Percentiles rank a stretch among this genome's conserved stretches.
Conservation (phyloP, 1,139 yeast species). For the Blastobotrys aristatus region DNA sequence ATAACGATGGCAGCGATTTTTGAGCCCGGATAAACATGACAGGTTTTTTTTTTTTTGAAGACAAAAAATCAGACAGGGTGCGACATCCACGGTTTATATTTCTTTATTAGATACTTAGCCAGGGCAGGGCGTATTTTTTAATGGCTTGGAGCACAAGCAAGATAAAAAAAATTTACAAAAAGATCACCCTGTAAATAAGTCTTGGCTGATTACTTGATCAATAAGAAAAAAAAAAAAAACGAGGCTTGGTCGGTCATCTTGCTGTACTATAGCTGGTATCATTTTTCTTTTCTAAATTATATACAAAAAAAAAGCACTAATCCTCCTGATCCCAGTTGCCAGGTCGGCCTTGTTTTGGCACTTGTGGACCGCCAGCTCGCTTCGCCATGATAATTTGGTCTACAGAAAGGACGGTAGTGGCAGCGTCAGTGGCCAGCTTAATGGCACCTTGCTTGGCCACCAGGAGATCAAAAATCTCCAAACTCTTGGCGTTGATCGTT, state of each 20-base stretch:
- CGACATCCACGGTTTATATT: no score
- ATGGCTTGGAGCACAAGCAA: no score
- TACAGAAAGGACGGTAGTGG: constrained; percentile 80
- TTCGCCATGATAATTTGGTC: constrained; percentile 93
- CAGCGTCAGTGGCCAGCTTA: constrained; percentile 92
- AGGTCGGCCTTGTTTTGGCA: constrained; percentile 72
- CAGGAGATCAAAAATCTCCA: constrained; percentile 72
- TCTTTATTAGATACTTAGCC: no score
- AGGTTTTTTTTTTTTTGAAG: neutral
- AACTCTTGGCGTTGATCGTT: constrained; percentile 61
- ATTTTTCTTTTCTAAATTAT: neutral
- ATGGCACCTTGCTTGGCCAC: constrained; percentile 83
- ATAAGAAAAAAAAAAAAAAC: neutral
- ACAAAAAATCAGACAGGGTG: neutral
- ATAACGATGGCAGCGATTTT: neutral
- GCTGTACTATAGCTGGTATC: no score
- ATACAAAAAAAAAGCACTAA: constrained; percentile 32
- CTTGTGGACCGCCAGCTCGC: constrained; percentile 94
- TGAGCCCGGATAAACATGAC: neutral
- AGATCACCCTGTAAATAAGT: neutral
- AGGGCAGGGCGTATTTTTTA: no score
- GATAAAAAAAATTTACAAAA: no score
- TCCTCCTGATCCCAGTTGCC: constrained; percentile 98
- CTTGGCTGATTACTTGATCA: neutral
- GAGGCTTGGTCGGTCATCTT: neutral